phyloP scores from a whole-genome alignment of 176 grass and related monocot genomes.

The maize (Zea mays) region Zm-B73-REFERENCE-NAM-5.0 NC_050097.1:22111001-22111500 shows the following conservation, averaged over 20 bases:
- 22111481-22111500: neutral
- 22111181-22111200: slow-evolving; percentile 25
- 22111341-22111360: neutral
- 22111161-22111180: neutral
- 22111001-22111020: too few species aligned
- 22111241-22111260: neutral
- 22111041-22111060: neutral
- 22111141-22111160: neutral
- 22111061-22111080: neutral
- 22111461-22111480: neutral
- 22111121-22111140: neutral
- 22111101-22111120: neutral
- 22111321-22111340: neutral
- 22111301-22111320: neutral
- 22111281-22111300: neutral
- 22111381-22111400: neutral
- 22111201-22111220: slow-evolving; percentile 7
- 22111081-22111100: neutral
- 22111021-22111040: too few species aligned
- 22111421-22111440: slow-evolving; percentile 8
- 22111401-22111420: neutral
- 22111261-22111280: neutral
- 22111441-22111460: neutral
- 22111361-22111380: neutral
- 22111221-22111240: neutral